phyloP scores from a whole-genome alignment of 1,284 basidiomycete genomes.

The Cutaneotrichosporon spelunceum region DNA sequence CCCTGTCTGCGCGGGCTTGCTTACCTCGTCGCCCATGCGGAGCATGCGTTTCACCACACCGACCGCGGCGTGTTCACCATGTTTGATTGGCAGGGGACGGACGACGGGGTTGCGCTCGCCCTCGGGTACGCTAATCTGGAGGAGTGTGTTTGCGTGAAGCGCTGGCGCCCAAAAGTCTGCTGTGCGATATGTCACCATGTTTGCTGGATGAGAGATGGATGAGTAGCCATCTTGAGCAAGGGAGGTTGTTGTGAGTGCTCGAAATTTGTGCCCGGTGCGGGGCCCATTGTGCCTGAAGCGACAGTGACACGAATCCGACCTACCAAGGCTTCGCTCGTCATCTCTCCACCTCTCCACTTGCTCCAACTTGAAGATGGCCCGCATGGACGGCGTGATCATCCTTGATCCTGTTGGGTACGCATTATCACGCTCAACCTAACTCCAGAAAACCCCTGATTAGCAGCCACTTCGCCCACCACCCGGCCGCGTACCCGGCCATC shows the following conservation, averaged over 20 bases:
- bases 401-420: constrained; percentile 73
- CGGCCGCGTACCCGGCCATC: constrained; percentile 73
- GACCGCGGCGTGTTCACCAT: constrained; percentile 36
- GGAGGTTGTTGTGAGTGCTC: constrained; percentile 1
- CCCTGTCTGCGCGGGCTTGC: too few relatives aligned
- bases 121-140: constrained; percentile 44
- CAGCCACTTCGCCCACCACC: constrained; percentile 78
- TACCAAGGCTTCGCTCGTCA: background rate
- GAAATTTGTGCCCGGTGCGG: constrained; percentile 5
- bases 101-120: constrained; percentile 39
- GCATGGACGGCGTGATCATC: constrained; percentile 85
- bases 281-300: background rate
- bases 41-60: constrained; percentile 41
- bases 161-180: constrained; percentile 47
- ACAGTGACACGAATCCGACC: background rate
- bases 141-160: constrained; percentile 45
- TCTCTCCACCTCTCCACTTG: constrained; percentile 3
- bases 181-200: constrained; percentile 27
- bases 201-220: background rate
- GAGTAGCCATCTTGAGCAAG: background rate
- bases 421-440: constrained; percentile 4
- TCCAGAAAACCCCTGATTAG: constrained; percentile 79
- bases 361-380: constrained; percentile 37
- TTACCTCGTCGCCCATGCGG: constrained; percentile 18
- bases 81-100: constrained; percentile 41